Conservation (phyloP, 225 moss, liverwort and hornwort genomes). For the Physcomitrium patens region DNA sequence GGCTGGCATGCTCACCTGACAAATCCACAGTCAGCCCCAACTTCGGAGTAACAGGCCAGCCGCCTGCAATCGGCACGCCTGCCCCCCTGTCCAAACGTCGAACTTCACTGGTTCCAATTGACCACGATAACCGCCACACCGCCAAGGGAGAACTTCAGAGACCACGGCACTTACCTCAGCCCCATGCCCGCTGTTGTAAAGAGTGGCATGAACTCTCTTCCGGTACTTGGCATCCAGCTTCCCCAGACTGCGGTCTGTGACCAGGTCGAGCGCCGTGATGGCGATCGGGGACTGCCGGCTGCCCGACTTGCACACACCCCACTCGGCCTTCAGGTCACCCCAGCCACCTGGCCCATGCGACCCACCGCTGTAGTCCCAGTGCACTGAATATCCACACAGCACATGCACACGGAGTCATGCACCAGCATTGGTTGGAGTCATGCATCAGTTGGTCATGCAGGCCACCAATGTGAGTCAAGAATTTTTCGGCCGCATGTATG, state of each 20-base stretch:
- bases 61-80: too few relatives aligned
- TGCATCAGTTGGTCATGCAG: background rate
- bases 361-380: conserved; percentile 55
- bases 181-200: conserved; percentile 41
- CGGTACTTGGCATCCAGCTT: conserved; percentile 32
- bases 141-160: too few relatives aligned
- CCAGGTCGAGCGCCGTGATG: conserved; percentile 35
- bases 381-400: background rate
- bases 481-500: background rate
- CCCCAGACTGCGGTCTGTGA: conserved; percentile 38
- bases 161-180: conserved; percentile 32
- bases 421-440: too few relatives aligned
- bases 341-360: conserved; percentile 44
- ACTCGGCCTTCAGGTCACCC: conserved; percentile 44
- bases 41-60: too few relatives aligned
- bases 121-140: too few relatives aligned
- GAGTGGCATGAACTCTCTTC: conserved; percentile 30
- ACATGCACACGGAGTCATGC: background rate
- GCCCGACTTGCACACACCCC: conserved; percentile 50
- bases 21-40: background rate
- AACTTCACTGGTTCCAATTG: too few relatives aligned
- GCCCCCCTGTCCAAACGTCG: too few relatives aligned
- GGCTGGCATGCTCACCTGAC: conserved; percentile 33
- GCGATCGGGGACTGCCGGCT: conserved; percentile 46
- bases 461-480: background rate